phyloP scores from a whole-genome alignment of 768 basidiomycete species.

The Wakefieldia striispora region DNA sequence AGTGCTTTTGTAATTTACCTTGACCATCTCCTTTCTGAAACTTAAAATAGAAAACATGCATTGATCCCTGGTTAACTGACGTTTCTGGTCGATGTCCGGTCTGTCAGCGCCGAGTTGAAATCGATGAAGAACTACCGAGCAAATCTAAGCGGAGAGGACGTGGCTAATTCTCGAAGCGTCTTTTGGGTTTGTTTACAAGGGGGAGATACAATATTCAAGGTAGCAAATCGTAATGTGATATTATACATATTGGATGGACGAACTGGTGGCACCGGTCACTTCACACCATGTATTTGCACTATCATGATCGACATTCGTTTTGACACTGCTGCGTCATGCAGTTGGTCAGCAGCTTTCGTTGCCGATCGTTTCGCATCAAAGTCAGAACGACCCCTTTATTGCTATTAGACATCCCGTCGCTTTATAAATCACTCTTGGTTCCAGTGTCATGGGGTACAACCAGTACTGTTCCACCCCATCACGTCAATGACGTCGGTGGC shows the following conservation, averaged over 20 bases:
- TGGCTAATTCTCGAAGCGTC: slow-evolving; percentile 13
- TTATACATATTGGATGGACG: slow-evolving; percentile 30
- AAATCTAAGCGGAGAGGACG: slow-evolving; percentile 27
- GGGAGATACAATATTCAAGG: slow-evolving; percentile 28
- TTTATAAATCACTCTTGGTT: slow-evolving; percentile 18
- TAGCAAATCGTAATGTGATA: slow-evolving; percentile 30
- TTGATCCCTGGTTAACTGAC: slow-evolving; percentile 86
- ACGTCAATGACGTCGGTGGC: slow-evolving; percentile 1
- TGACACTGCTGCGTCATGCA: slow-evolving; percentile 5
- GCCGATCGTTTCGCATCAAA: no score
- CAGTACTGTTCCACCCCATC: background rate
- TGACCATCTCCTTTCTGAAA: background rate
- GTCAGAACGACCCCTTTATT: background rate
- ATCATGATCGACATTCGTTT: slow-evolving; percentile 28
- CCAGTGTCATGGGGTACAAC: background rate
- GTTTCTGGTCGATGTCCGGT: slow-evolving; percentile 87
- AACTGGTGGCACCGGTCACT: slow-evolving; percentile 19
- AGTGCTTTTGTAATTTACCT: slow-evolving; percentile 28
- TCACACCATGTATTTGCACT: slow-evolving; percentile 22
- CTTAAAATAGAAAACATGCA: slow-evolving; percentile 67
- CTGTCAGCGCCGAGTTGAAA: slow-evolving; percentile 74
- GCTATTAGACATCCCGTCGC: background rate
- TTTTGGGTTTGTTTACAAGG: slow-evolving; percentile 5
- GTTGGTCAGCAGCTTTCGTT: no score
- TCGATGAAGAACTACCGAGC: slow-evolving; percentile 37